A percentile compares a stretch with the other conserved stretches of the same genome.
phyloP scores from a whole-genome alignment of 2,329 filamentous ascomycete species.

The Xylariaceae sp. region DNA sequence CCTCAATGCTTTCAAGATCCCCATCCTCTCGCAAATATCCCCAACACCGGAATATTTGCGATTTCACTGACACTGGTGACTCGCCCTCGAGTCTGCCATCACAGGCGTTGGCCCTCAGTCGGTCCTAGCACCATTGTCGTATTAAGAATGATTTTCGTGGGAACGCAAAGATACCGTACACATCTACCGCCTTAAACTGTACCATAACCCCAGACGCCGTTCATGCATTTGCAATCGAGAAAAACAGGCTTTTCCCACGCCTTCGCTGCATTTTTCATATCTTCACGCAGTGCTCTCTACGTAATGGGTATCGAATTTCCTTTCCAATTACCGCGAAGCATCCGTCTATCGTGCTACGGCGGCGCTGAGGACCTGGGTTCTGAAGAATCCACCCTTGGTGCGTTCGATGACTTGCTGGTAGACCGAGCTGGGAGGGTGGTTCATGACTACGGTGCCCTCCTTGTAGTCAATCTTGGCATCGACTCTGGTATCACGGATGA shows the following conservation, averaged over 20 bases:
- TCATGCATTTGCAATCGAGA: conserved; percentile 28
- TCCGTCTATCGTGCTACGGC: conserved; percentile 49
- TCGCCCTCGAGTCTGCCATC: not conserved
- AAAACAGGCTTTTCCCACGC: conserved; percentile 19
- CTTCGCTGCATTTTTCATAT: conserved; percentile 12
- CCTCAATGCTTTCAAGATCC: not conserved
- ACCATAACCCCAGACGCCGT: conserved; percentile 30
- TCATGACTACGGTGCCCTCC: conserved; percentile 98
- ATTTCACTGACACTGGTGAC: not conserved
- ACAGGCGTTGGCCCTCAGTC: not conserved
- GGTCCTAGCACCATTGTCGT: conserved; percentile 1
- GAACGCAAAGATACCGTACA: conserved; percentile 28
- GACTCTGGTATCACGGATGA: conserved; percentile 94
- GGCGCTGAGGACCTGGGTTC: conserved; percentile 87
- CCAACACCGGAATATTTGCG: not conserved
- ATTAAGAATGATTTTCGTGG: conserved; percentile 15
- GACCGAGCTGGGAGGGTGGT: conserved; percentile 96
- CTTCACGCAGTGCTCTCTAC: conserved; percentile 18
- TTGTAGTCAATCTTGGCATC: conserved; percentile 99
- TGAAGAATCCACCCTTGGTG: conserved; percentile 98
- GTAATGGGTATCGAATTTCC: conserved; percentile 22
- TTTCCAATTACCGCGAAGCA: conserved; percentile 7
- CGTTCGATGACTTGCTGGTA: conserved; percentile 99
- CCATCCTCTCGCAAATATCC: not conserved
- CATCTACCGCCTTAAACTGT: conserved; percentile 27